Base-by-base conservation (phyloP, 805 yeast genomes). In the Saturnispora halmiae region DNA sequence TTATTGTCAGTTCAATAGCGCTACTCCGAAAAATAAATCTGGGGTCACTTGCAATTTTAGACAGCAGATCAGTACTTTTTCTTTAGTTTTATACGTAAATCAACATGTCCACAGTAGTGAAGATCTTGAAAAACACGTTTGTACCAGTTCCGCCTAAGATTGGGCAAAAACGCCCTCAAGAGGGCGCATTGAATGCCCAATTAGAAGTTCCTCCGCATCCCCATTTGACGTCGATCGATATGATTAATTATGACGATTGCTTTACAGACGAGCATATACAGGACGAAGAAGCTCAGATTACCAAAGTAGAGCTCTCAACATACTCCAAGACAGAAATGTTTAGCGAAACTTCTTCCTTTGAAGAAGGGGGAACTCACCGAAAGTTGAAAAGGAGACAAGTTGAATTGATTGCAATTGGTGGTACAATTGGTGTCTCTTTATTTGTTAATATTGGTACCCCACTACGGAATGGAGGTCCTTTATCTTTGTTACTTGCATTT, bases 331-430 rank as follows among this genome's bases (percentile, higher is more conserved):
- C 32, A 10, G 27, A 37, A 5, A 10, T 21, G 15, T 5, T 28
- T 2, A 33, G 20, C 8, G 38, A 35, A 32, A 13, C 29, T 6
- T 20, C 37, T 18, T n/a, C 22, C 8, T 48, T 35, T 36, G 49
- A 41, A 40, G 31, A 31, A 19, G 53, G 53, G 15, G 29, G 39
- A 19, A 44, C 42, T 6, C 53, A 50, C 29, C 40, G 73, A 20
- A 58, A 36, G 21, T 40, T 82, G 40, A 61, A 68, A 46, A 72
- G 78, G 38, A 65, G 94, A 46, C 94, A 84, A 60, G 77, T 82
- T 16, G 84, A 81, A 53, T 66, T 82, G 40, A 75, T 82, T 44
- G 85, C 86, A 9, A 79, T 82, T 15, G 84, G 87, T 38, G 50
- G 70, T 30, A 66, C 72, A 8, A 66, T 68, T 40, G 73, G 72